Base-by-base conservation (phyloP, 2,329 filamentous ascomycete genomes). In the Aureobasidium musti region DNA sequence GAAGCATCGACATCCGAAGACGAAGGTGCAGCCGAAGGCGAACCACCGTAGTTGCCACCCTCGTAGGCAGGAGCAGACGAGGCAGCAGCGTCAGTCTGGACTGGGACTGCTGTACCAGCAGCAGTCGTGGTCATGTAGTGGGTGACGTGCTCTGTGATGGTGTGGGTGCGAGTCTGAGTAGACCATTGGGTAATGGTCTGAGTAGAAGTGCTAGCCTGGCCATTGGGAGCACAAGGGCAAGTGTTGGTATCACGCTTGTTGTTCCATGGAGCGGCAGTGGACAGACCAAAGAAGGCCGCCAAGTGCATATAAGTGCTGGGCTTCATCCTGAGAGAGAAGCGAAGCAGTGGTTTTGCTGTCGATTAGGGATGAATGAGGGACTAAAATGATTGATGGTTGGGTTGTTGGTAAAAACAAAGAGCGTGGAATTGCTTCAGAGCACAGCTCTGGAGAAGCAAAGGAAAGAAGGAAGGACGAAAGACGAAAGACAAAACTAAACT, bases 381-480 rank as follows among this genome's bases (percentile, higher is more conserved):
- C 41, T 63, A 17, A 28, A 63, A 63, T 33, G 59, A 63, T 63
- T n/a, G 56, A 13, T 19, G 23, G 39, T 19, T 39, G n/a, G 23
- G 50, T 47, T 47, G 49, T 26, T 23, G 56, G 50, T 21, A 52
- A 35, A 23, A 64, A 64, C 49, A 64, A 45, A 64, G 23, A 54
- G 45, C 61, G 49, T 45, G n/a, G 39, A n/a, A 45, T 28, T 43
- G 49, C 47, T 33, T 53, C 61, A 64, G 61, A 64, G 61, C 61
- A 64, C 59, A 64, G 49, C 61, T 64, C 61, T 53, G 45, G 61
- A 43, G 52, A 52, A 23, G 45, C 59, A 52, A 63, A 53, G 47
- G 45, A 41, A 53, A 35, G 45, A 41, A 63, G 21, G 60, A 63
- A 63, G 43, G 60, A 53, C 57, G 43, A 63, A 23, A 30, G 43